These are phyloP conservation scores for Camellia lanceoleosa DNA, from an alignment of 148 eudicot genomes.

Conservation along the genomic window DNA sequence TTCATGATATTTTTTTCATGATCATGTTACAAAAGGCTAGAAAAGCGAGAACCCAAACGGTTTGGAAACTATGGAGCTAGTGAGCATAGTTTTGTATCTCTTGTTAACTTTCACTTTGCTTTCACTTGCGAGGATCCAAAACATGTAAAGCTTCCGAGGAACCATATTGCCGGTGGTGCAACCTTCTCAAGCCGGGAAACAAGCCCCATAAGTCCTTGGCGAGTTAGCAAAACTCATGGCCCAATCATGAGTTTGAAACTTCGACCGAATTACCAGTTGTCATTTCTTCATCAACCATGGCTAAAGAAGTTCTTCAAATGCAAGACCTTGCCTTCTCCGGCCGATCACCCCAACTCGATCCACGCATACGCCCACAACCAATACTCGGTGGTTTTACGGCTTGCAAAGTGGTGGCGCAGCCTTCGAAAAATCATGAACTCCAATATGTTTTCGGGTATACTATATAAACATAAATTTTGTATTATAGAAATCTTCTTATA, in stretches of 20 bases:
- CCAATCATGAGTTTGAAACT: conserved; percentile 14
- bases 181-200: conserved; percentile 17
- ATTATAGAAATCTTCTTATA: no score
- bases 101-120: background rate
- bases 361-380: conserved; percentile 1
- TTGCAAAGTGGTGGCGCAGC: background rate
- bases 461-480: no score
- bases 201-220: conserved; percentile 21
- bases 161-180: no score
- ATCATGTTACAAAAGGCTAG: no score
- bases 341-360: no score
- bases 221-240: conserved; percentile 11
- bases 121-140: background rate
- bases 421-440: background rate
- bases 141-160: conserved; percentile 4
- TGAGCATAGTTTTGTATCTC: background rate
- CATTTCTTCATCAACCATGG: conserved; percentile 7
- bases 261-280: conserved; percentile 3
- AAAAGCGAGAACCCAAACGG: background rate
- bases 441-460: no score
- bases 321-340: no score
- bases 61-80: background rate
- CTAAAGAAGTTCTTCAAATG: conserved; percentile 21
- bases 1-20: no score
- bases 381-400: conserved; percentile 8